Base-by-base conservation (phyloP, 371 early-diverging fungal species). In the Funneliformis caledonium region DNA sequence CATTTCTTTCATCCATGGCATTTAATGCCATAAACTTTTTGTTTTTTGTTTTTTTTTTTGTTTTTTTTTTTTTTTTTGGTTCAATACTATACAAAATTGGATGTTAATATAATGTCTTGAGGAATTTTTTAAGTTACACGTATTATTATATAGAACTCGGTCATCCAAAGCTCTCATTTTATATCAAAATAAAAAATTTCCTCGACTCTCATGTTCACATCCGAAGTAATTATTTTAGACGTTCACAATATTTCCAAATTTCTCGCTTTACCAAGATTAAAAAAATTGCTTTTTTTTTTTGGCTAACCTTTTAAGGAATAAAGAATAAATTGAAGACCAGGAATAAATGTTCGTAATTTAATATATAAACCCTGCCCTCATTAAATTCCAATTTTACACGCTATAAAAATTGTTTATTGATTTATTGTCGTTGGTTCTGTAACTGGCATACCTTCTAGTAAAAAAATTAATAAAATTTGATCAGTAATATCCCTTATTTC, bases 401-500 rank as follows among this genome's bases (percentile, higher is more conserved):
- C 31, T 33, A 22, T 65, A 31, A 65, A 64, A 64, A 33, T 33
- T 65, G 65, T 65, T 65, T 33, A 65, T 65, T 65, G 16, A 65
- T 33, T 65, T 31, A 48, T 72, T 45, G 72, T 43, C n/a, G 72
- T 70, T 48, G 33, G 45, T 7, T 72, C 72, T 22, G 72, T 22
- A 47, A 22, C 72, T 72, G 26, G 72, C 72, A 72, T 72, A 33
- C n/a, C 72, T 72, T 72, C 72, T 72, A 48, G 67, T 31, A 33
- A 31, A 10, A 47, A 72, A 42, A n/a, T 72, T 43, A 42, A 47
- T 42, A 47, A 67, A 6, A 42, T 0, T 19, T 45, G 22, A 14
- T 31, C 31, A 65, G 26, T 14, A 65, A 65, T 9, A 9, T 31
- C 5, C 4, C 33, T 11, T 8, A 11, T 64, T 22, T 65, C 4